Evolutionary conservation across 345 rosid genomes (phyloP).

Genomic region (Gossypium longicalyx): DNA sequence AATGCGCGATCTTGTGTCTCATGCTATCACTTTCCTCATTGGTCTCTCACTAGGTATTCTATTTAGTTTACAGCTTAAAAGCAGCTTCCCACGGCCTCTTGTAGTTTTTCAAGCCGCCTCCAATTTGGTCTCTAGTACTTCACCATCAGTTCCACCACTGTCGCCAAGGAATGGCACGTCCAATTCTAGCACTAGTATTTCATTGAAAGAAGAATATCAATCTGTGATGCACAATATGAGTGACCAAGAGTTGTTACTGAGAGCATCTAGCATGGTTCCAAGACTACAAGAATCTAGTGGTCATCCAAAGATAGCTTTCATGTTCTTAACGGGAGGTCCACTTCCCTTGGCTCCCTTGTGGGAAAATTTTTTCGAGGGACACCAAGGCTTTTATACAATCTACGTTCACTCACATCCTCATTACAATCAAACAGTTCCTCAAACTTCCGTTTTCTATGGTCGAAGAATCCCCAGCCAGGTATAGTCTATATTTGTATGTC

Average conservation of each 20-base stretch:
- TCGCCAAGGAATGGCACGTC: neutral
- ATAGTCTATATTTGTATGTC: neutral
- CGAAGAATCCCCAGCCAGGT: slow-evolving; percentile 84
- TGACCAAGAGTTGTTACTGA: slow-evolving; percentile 52
- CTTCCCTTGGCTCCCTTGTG: slow-evolving; percentile 66
- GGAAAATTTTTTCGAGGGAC: slow-evolving; percentile 67
- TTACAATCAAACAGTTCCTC: slow-evolving; percentile 34
- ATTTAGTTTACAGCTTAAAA: slow-evolving; percentile 30
- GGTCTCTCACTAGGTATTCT: slow-evolving; percentile 44
- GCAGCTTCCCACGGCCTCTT: slow-evolving; percentile 14
- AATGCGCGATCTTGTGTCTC: slow-evolving; percentile 12
- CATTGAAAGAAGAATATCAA: neutral
- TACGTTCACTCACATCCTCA: slow-evolving; percentile 68
- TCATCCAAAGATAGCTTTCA: slow-evolving; percentile 58
- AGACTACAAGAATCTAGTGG: slow-evolving; percentile 5
- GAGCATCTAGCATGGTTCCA: slow-evolving; percentile 31
- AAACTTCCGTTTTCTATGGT: slow-evolving; percentile 47
- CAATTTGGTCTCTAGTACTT: neutral
- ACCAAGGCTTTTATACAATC: slow-evolving; percentile 59
- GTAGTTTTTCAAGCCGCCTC: neutral
- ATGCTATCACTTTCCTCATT: slow-evolving; percentile 27
- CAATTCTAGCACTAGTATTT: neutral
- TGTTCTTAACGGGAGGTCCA: slow-evolving; percentile 63
- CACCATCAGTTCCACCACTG: neutral
- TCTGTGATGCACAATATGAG: slow-evolving; percentile 46